A percentile compares a stretch with the other conserved stretches of the same genome.
Evolutionary conservation across 495 filamentous ascomycete genomes (phyloP).

Genomic region (Penicillium cinerascens): DNA sequence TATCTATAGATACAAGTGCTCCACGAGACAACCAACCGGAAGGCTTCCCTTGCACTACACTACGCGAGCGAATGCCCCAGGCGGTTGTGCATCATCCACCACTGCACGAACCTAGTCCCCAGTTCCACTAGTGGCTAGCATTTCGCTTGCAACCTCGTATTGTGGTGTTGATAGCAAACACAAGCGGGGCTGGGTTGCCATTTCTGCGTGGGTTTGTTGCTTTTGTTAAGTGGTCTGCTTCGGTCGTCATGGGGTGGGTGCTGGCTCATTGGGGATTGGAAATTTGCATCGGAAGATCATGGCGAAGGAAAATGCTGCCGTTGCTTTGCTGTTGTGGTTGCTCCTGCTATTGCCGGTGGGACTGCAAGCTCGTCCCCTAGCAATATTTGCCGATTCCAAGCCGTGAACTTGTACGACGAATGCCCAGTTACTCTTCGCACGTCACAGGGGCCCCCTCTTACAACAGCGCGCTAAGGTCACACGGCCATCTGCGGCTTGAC

Average conservation of each 20-base stretch:
- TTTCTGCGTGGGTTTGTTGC: neutral
- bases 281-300: neutral
- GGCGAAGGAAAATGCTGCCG: neutral
- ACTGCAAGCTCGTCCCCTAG: neutral
- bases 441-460: neutral
- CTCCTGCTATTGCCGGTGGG: neutral
- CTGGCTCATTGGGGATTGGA: neutral
- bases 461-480: neutral
- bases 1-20: neutral
- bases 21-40: conserved; percentile 11
- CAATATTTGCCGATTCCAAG: neutral
- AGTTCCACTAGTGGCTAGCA: neutral
- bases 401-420: neutral
- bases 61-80: neutral
- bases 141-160: neutral
- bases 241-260: neutral
- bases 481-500: neutral
- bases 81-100: neutral
- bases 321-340: too few species aligned
- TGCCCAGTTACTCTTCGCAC: neutral
- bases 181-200: neutral
- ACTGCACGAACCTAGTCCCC: conserved; percentile 13
- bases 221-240: neutral
- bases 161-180: neutral
- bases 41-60: conserved; percentile 4